Conservation (phyloP, 75 land plant genomes). For the Chamaecyparis obtusa region DNA sequence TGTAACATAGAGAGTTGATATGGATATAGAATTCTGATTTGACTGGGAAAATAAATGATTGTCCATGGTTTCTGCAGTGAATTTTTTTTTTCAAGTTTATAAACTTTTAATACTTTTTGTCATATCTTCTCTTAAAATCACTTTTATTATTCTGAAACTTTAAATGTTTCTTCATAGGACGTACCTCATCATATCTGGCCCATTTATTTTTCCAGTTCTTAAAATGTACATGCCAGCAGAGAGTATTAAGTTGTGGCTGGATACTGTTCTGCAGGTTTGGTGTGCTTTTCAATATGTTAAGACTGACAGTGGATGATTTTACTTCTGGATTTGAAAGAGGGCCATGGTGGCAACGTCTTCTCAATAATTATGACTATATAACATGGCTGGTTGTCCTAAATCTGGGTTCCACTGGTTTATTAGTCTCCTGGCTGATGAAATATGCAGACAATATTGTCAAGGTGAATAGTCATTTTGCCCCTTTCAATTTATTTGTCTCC, state of each 20-base stretch:
- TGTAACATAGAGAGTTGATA: not conserved
- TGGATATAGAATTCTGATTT: not conserved
- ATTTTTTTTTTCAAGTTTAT: not conserved
- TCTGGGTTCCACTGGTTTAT: slow-evolving; percentile 83
- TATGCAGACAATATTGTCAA: slow-evolving; percentile 97
- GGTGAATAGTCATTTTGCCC: slow-evolving; percentile 33
- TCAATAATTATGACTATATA: slow-evolving; percentile 67
- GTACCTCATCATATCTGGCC: not conserved
- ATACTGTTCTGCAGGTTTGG: slow-evolving; percentile 71
- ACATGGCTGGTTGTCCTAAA: slow-evolving; percentile 98
- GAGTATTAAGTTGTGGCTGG: not conserved
- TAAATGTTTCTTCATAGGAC: not conserved
- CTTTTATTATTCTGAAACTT: not conserved
- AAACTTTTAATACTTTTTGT: not conserved
- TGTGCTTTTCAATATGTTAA: slow-evolving; percentile 73
- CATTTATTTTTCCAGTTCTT: not conserved
- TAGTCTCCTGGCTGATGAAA: slow-evolving; percentile 99
- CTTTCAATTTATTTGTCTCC: not conserved
- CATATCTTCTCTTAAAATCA: not conserved
- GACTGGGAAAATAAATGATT: not conserved
- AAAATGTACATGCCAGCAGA: not conserved
- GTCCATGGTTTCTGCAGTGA: not conserved
- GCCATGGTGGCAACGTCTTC: slow-evolving; percentile 81
- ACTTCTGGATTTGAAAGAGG: slow-evolving; percentile 72
- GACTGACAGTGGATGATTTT: slow-evolving; percentile 70